Evolutionary conservation across 495 filamentous ascomycete species (phyloP).

Genomic region (Monascus purpureus): DNA sequence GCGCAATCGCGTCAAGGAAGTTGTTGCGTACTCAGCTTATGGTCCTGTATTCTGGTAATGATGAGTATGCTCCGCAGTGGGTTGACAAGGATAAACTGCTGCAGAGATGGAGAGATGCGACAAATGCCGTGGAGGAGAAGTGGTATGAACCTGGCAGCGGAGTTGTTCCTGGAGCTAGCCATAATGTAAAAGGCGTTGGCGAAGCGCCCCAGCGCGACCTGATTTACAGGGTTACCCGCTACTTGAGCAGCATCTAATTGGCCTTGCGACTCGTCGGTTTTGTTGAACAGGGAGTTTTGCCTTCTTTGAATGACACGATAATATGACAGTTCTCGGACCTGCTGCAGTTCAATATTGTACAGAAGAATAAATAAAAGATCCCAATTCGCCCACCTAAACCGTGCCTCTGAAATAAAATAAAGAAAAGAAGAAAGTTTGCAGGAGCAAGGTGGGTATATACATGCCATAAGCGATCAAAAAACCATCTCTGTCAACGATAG

Average conservation of each 20-base stretch:
- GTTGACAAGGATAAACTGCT: constrained; percentile 55
- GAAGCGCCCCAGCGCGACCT: constrained; percentile 32
- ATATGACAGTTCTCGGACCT: not conserved
- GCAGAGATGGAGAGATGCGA: constrained; percentile 52
- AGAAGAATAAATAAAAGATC: no score
- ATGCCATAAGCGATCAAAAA: constrained; percentile 1
- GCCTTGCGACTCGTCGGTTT: no score
- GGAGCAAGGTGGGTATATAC: constrained; percentile 4
- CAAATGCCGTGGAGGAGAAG: constrained; percentile 24
- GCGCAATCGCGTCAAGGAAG: constrained; percentile 36
- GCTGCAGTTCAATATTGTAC: not conserved
- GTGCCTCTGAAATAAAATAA: no score
- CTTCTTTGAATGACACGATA: not conserved
- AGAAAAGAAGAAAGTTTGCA: no score
- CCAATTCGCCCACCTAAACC: no score
- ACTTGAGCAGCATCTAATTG: constrained; percentile 34
- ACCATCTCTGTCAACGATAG: not conserved
- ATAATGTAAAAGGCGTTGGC: constrained; percentile 42
- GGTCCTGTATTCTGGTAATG: constrained; percentile 51
- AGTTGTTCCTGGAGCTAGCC: constrained; percentile 44
- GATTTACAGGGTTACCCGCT: constrained; percentile 38
- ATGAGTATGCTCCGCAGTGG: constrained; percentile 51
- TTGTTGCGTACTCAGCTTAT: constrained; percentile 36
- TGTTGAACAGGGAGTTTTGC: no score
- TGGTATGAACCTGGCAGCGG: constrained; percentile 42